Conservation (phyloP, 2,329 filamentous ascomycete species). For the Phyllosticta capitalensis region DNA sequence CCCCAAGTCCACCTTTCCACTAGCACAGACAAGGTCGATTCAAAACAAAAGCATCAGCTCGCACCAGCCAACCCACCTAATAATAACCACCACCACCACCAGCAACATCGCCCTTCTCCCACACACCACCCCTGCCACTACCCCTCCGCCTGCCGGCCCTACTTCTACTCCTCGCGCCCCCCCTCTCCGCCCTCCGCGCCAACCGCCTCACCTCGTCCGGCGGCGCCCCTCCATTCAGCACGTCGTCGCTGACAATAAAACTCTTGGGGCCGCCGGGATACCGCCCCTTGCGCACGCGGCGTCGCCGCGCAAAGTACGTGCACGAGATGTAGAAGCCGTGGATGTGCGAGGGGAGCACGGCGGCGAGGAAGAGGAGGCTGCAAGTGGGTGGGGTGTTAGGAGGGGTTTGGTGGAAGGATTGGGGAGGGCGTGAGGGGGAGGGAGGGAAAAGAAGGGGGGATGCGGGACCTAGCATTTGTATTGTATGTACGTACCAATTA, state of each 20-base stretch:
- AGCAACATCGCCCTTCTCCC: not conserved
- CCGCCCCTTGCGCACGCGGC: slow-evolving; percentile 10
- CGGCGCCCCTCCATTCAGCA: slow-evolving; percentile 10
- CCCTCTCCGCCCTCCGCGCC: not conserved
- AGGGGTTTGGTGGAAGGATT: not conserved
- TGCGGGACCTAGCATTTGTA: no score
- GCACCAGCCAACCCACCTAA: no score
- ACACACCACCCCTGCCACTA: not conserved
- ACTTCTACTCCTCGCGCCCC: not conserved
- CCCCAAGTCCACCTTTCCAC: no score
- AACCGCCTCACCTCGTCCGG: slow-evolving; percentile 2
- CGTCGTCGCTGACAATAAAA: slow-evolving; percentile 6
- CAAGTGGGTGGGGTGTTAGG: not conserved
- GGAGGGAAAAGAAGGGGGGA: not conserved
- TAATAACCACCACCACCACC: not conserved
- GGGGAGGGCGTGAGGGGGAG: not conserved
- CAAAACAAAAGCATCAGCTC: no score
- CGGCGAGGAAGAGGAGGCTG: slow-evolving; percentile 13
- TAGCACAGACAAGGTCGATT: no score
- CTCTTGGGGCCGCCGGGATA: slow-evolving; percentile 9
- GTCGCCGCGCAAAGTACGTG: slow-evolving; percentile 12
- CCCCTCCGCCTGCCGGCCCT: no score
- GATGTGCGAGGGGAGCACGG: slow-evolving; percentile 12
- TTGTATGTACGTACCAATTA: slow-evolving; percentile 7
- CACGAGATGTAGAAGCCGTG: slow-evolving; percentile 13